Conservation (phyloP, 2,329 filamentous ascomycete genomes). For the Chaetomiaceae sp. region DNA sequence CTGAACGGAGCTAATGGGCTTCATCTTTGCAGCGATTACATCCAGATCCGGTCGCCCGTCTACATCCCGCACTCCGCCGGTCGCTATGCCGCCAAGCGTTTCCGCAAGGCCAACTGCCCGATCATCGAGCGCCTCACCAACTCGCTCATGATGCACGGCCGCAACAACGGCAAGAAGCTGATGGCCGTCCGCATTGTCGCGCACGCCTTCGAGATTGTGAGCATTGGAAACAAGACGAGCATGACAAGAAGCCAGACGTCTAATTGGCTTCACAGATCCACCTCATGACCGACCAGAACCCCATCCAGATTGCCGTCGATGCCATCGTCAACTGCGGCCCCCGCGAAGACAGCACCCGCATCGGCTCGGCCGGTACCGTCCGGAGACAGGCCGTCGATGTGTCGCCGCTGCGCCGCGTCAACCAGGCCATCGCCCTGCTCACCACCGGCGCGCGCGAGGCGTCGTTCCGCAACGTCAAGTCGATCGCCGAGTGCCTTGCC, state of each 20-base stretch:
- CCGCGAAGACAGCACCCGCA: slow-evolving; percentile 99
- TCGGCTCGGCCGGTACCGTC: slow-evolving; percentile 98
- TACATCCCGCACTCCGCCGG: slow-evolving; percentile 99
- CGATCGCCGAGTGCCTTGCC: slow-evolving; percentile 97
- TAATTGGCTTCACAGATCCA: slow-evolving; percentile 65
- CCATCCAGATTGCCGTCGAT: slow-evolving; percentile 98
- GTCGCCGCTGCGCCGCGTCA: slow-evolving; percentile 97
- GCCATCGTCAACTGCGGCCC: slow-evolving; percentile 99
- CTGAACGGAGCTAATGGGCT: slow-evolving; percentile 29
- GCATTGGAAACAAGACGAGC: slow-evolving; percentile 4
- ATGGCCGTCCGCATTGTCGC: slow-evolving; percentile 99
- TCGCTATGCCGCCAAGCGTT: slow-evolving; percentile 98
- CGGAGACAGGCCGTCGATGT: slow-evolving; percentile 99
- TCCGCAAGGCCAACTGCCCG: slow-evolving; percentile 99
- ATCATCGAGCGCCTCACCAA: slow-evolving; percentile 99
- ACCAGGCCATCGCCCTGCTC: slow-evolving; percentile 98
- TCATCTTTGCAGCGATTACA: slow-evolving; percentile 74
- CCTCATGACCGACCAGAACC: slow-evolving; percentile 99
- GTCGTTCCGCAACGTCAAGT: slow-evolving; percentile 99
- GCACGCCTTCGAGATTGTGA: slow-evolving; percentile 98
- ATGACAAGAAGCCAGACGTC: slow-evolving; percentile 3
- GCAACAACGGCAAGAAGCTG: slow-evolving; percentile 99
- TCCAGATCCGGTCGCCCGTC: slow-evolving; percentile 98
- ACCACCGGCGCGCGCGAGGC: slow-evolving; percentile 99
- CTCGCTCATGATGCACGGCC: slow-evolving; percentile 99